phyloP scores from a whole-genome alignment of 257 asterid species.

The Salvia rosmarinus region DNA sequence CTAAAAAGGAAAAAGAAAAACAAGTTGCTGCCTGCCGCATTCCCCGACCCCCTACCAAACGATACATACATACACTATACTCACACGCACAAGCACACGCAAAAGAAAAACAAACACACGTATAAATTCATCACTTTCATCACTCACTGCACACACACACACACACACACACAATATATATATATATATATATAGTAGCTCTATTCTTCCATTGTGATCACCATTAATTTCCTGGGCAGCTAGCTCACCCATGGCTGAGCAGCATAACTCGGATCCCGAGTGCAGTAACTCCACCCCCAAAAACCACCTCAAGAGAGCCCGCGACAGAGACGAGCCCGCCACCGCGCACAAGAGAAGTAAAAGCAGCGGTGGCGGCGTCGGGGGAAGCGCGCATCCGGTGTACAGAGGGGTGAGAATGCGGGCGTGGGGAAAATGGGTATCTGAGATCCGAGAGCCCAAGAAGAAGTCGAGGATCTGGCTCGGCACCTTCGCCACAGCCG shows the following conservation, averaged over 20 bases:
- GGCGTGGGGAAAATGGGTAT: conserved; percentile 91
- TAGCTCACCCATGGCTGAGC: conserved; percentile 42
- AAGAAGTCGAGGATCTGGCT: conserved; percentile 90
- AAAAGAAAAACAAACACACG: not conserved
- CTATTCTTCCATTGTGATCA: not conserved
- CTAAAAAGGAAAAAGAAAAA: not conserved
- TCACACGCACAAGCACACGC: conserved; percentile 9
- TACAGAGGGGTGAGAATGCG: conserved; percentile 80
- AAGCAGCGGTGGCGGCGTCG: not conserved
- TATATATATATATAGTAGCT: not conserved
- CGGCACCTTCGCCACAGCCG: conserved; percentile 72
- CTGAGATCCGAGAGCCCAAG: conserved; percentile 79
- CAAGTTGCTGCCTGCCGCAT: conserved; percentile 30
- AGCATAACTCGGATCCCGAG: conserved; percentile 38
- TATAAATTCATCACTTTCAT: conserved; percentile 26
- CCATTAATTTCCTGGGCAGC: not conserved
- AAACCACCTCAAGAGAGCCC: conserved; percentile 38
- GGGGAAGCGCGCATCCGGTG: conserved; percentile 38
- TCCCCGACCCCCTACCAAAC: conserved; percentile 7
- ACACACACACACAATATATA: not conserved
- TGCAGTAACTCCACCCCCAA: conserved; percentile 31
- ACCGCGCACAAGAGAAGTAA: not conserved
- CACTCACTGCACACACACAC: no score
- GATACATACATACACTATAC: not conserved
- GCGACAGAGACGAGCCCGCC: not conserved